These are phyloP conservation scores for Saturnispora sanitii DNA, from an alignment of 805 yeast species.

Conservation along the genomic window DNA sequence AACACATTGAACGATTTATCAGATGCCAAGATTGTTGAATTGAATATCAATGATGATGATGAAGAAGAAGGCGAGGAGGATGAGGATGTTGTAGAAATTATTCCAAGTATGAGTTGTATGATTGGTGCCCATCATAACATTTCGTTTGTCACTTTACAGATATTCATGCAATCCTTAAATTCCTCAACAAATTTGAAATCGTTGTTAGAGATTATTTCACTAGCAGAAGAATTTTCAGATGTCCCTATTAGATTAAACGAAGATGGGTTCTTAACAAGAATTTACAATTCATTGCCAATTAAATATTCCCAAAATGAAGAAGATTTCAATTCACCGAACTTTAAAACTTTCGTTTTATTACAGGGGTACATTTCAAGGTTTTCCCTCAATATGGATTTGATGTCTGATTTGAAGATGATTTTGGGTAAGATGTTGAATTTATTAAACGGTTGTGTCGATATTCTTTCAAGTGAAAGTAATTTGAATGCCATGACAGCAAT, in stretches of 20 bases:
- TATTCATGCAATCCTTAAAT: slow-evolving; percentile 41
- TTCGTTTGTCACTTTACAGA: slow-evolving; percentile 56
- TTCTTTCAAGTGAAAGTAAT: slow-evolving; percentile 69
- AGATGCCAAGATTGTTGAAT: slow-evolving; percentile 52
- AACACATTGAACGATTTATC: slow-evolving; percentile 50
- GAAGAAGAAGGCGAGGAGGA: slow-evolving; percentile 25
- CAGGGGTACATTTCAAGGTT: slow-evolving; percentile 77
- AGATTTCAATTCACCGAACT: slow-evolving; percentile 40
- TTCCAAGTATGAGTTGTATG: slow-evolving; percentile 60
- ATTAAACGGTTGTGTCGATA: slow-evolving; percentile 61
- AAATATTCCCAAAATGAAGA: slow-evolving; percentile 30
- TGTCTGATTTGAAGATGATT: slow-evolving; percentile 44
- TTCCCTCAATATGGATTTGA: slow-evolving; percentile 50
- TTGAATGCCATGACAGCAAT: slow-evolving; percentile 71
- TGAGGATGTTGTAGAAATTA: slow-evolving; percentile 34
- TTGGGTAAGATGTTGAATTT: slow-evolving; percentile 41
- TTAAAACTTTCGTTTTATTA: slow-evolving; percentile 63
- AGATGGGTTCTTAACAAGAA: slow-evolving; percentile 32
- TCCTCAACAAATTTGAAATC: slow-evolving; percentile 49
- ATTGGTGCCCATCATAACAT: slow-evolving; percentile 68
- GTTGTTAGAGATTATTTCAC: slow-evolving; percentile 53
- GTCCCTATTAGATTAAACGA: slow-evolving; percentile 60
- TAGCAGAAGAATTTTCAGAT: slow-evolving; percentile 62
- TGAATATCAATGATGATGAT: slow-evolving; percentile 33
- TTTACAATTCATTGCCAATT: slow-evolving; percentile 56